These are phyloP conservation scores for Mycosphaerelloides madeirae DNA, from an alignment of 2,329 filamentous ascomycete genomes.

Conservation along the genomic window DNA sequence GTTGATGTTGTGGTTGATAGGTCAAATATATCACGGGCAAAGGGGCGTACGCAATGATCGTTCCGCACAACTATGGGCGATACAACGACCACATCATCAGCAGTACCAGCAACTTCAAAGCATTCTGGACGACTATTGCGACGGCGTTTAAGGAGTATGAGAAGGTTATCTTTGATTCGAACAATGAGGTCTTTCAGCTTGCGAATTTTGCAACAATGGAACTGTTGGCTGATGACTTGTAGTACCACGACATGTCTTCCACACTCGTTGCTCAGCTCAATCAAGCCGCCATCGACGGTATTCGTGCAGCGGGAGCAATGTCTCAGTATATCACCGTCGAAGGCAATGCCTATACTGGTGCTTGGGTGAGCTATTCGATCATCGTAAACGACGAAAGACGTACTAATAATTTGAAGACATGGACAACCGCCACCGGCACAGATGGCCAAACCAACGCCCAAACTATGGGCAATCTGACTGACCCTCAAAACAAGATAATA, in stretches of 20 bases:
- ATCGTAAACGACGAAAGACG: too few relatives aligned
- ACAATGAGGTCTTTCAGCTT: slow-evolving; percentile 35
- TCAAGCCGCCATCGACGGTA: slow-evolving; percentile 45
- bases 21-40: slow-evolving; percentile 43
- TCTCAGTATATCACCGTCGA: slow-evolving; percentile 58
- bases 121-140: slow-evolving; percentile 43
- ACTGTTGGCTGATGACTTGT: background rate
- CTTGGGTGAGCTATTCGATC: slow-evolving; percentile 29
- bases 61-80: slow-evolving; percentile 50
- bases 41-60: slow-evolving; percentile 46
- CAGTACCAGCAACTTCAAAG: slow-evolving; percentile 38
- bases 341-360: slow-evolving; percentile 48
- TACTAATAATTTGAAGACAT: slow-evolving; percentile 31
- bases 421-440: slow-evolving; percentile 42
- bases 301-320: slow-evolving; percentile 41
- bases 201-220: background rate
- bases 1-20: background rate
- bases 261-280: slow-evolving; percentile 43
- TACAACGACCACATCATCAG: slow-evolving; percentile 46
- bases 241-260: slow-evolving; percentile 41
- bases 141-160: slow-evolving; percentile 37
- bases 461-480: slow-evolving; percentile 45
- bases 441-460: slow-evolving; percentile 40
- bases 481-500: slow-evolving; percentile 51
- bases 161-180: slow-evolving; percentile 45